Evolutionary conservation across 106 monocot genomes (phyloP).

Genomic region (Iris macrosiphon): DNA sequence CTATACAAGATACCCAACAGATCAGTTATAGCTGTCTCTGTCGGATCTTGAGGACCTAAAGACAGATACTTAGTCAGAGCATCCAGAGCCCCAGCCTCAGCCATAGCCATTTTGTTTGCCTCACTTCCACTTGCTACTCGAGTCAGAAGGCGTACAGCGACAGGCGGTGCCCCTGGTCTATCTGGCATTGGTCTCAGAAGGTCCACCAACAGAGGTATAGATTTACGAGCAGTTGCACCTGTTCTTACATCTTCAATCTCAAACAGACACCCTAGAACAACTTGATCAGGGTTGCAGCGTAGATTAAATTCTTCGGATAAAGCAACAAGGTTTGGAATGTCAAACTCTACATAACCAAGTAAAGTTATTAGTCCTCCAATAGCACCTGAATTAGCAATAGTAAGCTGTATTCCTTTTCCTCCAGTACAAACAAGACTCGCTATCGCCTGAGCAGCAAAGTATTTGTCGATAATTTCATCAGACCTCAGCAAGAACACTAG

Average conservation of each 20-base stretch:
- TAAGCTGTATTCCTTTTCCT: constrained; percentile 38
- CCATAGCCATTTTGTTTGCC: constrained; percentile 50
- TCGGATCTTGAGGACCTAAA: constrained; percentile 61
- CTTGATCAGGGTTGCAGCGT: constrained; percentile 31
- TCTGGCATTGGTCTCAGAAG: constrained; percentile 69
- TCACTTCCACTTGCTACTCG: constrained; percentile 46
- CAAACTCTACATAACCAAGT: constrained; percentile 50
- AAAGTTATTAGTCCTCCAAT: constrained; percentile 39
- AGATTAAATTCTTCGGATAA: constrained; percentile 51
- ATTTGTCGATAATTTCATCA: constrained; percentile 45
- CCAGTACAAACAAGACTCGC: constrained; percentile 45
- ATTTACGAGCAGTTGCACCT: constrained; percentile 52
- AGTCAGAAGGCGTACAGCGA: constrained; percentile 50
- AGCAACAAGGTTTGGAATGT: constrained; percentile 34
- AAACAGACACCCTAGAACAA: constrained; percentile 38
- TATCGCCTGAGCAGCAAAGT: constrained; percentile 63
- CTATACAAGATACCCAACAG: constrained; percentile 49
- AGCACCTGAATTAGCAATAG: constrained; percentile 62
- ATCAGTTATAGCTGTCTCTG: constrained; percentile 49
- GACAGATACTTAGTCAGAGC: constrained; percentile 63
- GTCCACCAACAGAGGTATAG: constrained; percentile 59
- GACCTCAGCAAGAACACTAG: constrained; percentile 49
- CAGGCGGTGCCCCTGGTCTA: constrained; percentile 55
- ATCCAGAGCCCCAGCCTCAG: constrained; percentile 65
- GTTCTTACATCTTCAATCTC: constrained; percentile 45